These are phyloP conservation scores for Penicillium herquei DNA, from an alignment of 495 filamentous ascomycete genomes.

Conservation along the genomic window DNA sequence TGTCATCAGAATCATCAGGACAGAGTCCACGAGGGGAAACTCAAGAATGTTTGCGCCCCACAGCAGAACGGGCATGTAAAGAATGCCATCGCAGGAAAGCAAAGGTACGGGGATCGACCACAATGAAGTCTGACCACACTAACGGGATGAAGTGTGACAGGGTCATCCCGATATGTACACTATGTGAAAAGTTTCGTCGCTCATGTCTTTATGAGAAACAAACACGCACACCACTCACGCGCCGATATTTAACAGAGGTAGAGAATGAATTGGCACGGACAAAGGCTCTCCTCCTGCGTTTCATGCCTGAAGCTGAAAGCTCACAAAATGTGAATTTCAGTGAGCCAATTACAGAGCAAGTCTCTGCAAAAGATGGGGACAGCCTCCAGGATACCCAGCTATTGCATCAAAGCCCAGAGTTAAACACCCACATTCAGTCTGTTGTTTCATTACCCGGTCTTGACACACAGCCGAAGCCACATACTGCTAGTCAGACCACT, in stretches of 20 bases:
- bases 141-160: constrained; percentile 15
- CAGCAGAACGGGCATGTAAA: constrained; percentile 14
- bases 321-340: not conserved
- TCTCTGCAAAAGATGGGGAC: not conserved
- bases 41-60: not conserved
- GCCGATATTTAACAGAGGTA: constrained; percentile 12
- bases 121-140: not conserved
- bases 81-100: constrained; percentile 19
- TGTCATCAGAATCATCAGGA: no score
- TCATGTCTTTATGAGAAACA: constrained; percentile 15
- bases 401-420: no score
- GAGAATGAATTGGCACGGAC: constrained; percentile 17
- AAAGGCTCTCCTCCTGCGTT: constrained; percentile 8
- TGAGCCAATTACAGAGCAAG: not conserved
- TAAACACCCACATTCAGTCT: no score
- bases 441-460: no score
- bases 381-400: not conserved
- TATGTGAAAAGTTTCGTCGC: constrained; percentile 11
- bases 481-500: no score
- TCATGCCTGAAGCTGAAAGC: not conserved
- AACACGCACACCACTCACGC: constrained; percentile 12
- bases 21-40: no score
- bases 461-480: no score
- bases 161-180: constrained; percentile 10
- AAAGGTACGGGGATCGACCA: constrained; percentile 4